A percentile compares a stretch with the other conserved stretches of the same genome.
Conservation (phyloP, 768 basidiomycete species). For the Tricholoma matsutake region DNA sequence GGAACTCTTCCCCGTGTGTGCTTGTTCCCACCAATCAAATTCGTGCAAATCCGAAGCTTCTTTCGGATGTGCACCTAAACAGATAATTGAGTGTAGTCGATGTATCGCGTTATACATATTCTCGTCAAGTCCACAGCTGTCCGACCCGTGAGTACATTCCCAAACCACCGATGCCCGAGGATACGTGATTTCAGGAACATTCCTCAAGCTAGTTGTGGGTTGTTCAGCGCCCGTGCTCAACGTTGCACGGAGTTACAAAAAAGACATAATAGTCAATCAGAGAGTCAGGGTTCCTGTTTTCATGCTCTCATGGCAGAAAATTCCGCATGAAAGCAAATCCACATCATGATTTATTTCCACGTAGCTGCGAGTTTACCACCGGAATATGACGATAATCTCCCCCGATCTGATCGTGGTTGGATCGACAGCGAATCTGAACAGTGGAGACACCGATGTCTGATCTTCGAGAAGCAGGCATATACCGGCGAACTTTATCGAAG, state of each 20-base stretch:
- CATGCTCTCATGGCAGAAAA: background rate
- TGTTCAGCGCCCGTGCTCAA: background rate
- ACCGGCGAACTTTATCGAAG: constrained; percentile 31
- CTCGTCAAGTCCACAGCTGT: background rate
- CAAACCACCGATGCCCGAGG: background rate
- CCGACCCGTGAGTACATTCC: background rate
- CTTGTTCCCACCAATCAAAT: background rate
- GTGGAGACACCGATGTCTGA: constrained; percentile 24
- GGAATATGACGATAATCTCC: constrained; percentile 8
- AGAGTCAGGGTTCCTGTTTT: background rate
- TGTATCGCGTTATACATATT: background rate
- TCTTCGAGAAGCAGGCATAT: constrained; percentile 30
- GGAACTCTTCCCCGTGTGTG: background rate
- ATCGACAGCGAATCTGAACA: constrained; percentile 8
- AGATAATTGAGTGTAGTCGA: background rate
- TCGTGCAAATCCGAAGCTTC: background rate
- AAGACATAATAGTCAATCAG: background rate
- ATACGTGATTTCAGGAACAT: background rate
- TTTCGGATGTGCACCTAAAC: background rate
- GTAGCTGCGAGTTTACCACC: background rate
- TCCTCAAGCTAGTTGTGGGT: background rate
- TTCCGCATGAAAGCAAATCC: background rate
- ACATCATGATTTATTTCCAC: background rate
- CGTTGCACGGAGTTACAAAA: background rate
- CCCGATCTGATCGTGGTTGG: constrained; percentile 8